Evolutionary conservation across 768 basidiomycete species (phyloP).

Genomic region (Dendrothele bispora): DNA sequence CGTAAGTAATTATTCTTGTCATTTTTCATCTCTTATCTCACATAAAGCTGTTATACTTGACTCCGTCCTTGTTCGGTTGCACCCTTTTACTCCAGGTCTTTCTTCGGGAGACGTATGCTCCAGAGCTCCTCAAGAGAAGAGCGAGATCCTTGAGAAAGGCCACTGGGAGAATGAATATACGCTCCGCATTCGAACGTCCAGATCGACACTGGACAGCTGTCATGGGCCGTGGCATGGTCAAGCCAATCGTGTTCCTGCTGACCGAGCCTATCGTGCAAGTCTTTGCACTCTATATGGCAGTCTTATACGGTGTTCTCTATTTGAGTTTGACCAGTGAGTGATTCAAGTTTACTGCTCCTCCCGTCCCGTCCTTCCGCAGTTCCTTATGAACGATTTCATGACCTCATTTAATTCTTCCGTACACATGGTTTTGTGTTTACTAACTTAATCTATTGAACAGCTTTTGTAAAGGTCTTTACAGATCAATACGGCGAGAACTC

Average conservation of each 20-base stretch:
- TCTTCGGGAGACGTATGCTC: conserved; percentile 44
- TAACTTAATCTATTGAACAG: conserved; percentile 24
- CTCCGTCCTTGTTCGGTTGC: too few relatives aligned
- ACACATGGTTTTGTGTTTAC: not conserved
- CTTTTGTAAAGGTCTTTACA: conserved; percentile 53
- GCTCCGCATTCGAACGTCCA: conserved; percentile 41
- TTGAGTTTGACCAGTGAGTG: conserved; percentile 34
- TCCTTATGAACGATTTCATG: conserved; percentile 4
- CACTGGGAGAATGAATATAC: conserved; percentile 28
- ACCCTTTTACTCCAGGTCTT: conserved; percentile 19
- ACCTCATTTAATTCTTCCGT: not conserved
- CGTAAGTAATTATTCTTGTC: conserved; percentile 39
- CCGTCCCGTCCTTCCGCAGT: too few relatives aligned
- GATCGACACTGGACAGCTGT: conserved; percentile 42
- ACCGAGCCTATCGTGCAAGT: conserved; percentile 65
- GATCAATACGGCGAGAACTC: conserved; percentile 44
- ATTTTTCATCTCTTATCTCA: not conserved
- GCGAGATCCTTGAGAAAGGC: conserved; percentile 37
- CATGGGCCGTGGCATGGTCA: conserved; percentile 47
- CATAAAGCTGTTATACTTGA: not conserved
- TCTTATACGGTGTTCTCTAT: conserved; percentile 55
- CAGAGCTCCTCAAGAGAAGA: conserved; percentile 44
- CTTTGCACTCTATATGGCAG: conserved; percentile 56
- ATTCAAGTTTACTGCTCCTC: not conserved
- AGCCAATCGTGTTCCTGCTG: conserved; percentile 56